Percentiles rank a stretch among this genome's conserved stretches.
Evolutionary conservation across 2,329 filamentous ascomycete genomes (phyloP).

Genomic region (Chaetothyriales sp.): DNA sequence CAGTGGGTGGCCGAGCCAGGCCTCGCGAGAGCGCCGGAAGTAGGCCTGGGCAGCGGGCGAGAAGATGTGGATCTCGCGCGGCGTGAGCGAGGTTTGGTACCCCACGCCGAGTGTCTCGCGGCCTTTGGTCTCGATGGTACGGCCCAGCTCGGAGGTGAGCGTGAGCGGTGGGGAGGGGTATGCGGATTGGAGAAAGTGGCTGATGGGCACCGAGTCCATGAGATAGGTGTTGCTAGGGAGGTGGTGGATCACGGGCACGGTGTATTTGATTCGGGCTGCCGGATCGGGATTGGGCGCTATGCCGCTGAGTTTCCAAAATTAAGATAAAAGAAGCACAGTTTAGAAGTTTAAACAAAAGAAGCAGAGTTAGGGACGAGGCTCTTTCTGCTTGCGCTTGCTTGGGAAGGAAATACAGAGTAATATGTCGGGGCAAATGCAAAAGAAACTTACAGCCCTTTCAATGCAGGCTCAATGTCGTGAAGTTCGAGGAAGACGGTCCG

Average conservation of each 20-base stretch:
- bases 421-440: no score
- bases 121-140: constrained; percentile 22
- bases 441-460: constrained; percentile 27
- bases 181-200: constrained; percentile 28
- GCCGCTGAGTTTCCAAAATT: no score
- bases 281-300: constrained; percentile 13
- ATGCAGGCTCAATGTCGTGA: constrained; percentile 30
- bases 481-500: constrained; percentile 31
- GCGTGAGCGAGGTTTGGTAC: constrained; percentile 24
- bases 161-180: constrained; percentile 26
- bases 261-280: constrained; percentile 23
- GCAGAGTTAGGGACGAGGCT: no score
- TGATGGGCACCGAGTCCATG: constrained; percentile 30
- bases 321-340: no score
- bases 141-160: constrained; percentile 25
- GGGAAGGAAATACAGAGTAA: constrained; percentile 2
- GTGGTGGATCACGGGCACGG: constrained; percentile 31
- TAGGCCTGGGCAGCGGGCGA: constrained; percentile 26
- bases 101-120: constrained; percentile 20
- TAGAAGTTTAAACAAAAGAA: no score
- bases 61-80: constrained; percentile 27
- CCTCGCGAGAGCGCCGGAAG: constrained; percentile 29
- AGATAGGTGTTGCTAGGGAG: constrained; percentile 27
- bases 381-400: no score
- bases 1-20: constrained; percentile 23